Conservation (phyloP, 495 filamentous ascomycete species). For the Collariella sp. region DNA sequence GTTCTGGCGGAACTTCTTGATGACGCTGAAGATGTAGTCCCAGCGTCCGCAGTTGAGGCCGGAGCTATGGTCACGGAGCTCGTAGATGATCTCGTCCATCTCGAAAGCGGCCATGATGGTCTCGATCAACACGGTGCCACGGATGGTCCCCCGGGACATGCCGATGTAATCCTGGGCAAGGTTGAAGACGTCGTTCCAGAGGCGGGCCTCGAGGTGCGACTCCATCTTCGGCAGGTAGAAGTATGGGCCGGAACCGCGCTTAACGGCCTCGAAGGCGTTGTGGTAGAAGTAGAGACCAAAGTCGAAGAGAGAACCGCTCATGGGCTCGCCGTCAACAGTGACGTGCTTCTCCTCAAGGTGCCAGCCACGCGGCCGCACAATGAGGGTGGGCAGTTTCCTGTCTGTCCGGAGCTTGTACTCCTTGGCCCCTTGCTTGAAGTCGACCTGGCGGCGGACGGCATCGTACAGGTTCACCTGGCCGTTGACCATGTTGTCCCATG, state of each 20-base stretch:
- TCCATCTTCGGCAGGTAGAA: constrained; percentile 99
- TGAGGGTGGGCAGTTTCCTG: constrained; percentile 66
- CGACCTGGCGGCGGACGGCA: constrained; percentile 85
- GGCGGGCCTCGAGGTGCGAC: constrained; percentile 88
- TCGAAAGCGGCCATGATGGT: constrained; percentile 98
- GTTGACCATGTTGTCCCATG: constrained; percentile 99
- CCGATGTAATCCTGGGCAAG: constrained; percentile 86
- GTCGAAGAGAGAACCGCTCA: constrained; percentile 89
- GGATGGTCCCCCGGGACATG: constrained; percentile 84
- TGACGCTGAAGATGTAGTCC: constrained; percentile 99
- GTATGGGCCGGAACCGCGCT: constrained; percentile 82
- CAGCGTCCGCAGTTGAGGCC: constrained; percentile 97
- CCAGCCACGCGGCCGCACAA: constrained; percentile 84
- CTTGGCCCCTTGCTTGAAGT: constrained; percentile 93
- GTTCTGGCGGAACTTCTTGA: constrained; percentile 98
- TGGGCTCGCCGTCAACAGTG: constrained; percentile 89
- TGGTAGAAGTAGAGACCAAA: constrained; percentile 99
- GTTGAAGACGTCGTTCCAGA: constrained; percentile 99
- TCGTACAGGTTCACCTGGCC: constrained; percentile 98
- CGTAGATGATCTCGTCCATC: constrained; percentile 99
- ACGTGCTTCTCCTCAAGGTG: constrained; percentile 98
- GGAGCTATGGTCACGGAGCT: constrained; percentile 92
- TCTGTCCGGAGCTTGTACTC: constrained; percentile 96
- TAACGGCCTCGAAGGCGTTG: constrained; percentile 84
- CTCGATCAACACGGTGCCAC: constrained; percentile 94